Evolutionary conservation across 805 yeast species (phyloP).

Genomic region (Starmerella vitae): DNA sequence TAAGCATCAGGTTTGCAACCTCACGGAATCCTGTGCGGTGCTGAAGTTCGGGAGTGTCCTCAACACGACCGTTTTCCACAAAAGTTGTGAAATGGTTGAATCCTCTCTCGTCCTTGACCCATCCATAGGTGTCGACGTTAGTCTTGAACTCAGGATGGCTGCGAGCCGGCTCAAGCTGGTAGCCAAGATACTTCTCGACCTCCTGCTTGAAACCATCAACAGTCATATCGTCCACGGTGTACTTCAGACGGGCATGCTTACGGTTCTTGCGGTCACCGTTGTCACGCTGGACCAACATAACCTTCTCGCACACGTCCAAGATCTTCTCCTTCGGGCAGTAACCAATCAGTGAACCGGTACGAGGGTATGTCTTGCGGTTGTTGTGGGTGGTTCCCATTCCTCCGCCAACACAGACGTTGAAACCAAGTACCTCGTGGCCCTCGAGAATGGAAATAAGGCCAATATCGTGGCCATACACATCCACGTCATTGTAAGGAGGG

Average conservation of each 20-base stretch:
- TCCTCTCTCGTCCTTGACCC: slow-evolving; percentile 70
- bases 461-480: slow-evolving; percentile 89
- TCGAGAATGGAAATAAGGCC: slow-evolving; percentile 76
- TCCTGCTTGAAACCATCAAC: slow-evolving; percentile 64
- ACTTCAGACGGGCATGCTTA: slow-evolving; percentile 95
- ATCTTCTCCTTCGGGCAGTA: slow-evolving; percentile 55
- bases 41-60: slow-evolving; percentile 78
- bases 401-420: slow-evolving; percentile 86
- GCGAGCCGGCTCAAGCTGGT: slow-evolving; percentile 53
- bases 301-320: slow-evolving; percentile 70
- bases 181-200: slow-evolving; percentile 76
- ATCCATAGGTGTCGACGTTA: slow-evolving; percentile 83
- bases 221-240: slow-evolving; percentile 90
- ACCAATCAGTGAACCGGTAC: slow-evolving; percentile 83
- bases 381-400: slow-evolving; percentile 99
- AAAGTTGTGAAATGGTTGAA: slow-evolving; percentile 83
- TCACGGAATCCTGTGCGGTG: slow-evolving; percentile 76
- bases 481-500: slow-evolving; percentile 94
- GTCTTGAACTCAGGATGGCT: slow-evolving; percentile 61
- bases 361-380: slow-evolving; percentile 90
- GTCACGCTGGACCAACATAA: slow-evolving; percentile 90
- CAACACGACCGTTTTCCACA: slow-evolving; percentile 93
- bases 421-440: slow-evolving; percentile 54
- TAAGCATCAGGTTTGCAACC: slow-evolving; percentile 54
- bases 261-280: slow-evolving; percentile 90